phyloP scores from a whole-genome alignment of 768 basidiomycete species.

The Tulasnella sp. region DNA sequence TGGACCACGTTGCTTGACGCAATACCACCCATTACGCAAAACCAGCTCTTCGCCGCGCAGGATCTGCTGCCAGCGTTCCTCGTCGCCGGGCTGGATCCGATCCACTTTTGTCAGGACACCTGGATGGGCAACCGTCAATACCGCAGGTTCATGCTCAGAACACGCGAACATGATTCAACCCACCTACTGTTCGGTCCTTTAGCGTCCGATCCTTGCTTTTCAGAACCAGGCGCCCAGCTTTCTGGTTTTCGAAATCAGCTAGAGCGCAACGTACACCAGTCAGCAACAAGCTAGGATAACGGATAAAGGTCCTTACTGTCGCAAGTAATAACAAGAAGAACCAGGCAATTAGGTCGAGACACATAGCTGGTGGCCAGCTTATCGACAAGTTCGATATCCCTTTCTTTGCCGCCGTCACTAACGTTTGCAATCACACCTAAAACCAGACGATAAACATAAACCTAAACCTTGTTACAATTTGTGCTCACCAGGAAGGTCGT shows the following conservation, averaged over 20 bases:
- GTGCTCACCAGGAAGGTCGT: no score
- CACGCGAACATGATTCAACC: no score
- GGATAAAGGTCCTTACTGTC: slow-evolving; percentile 17
- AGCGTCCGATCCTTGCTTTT: no score
- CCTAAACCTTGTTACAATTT: no score
- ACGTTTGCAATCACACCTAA: no score
- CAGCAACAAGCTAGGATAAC: no score
- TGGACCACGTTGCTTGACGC: slow-evolving; percentile 59
- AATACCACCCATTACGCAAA: slow-evolving; percentile 63
- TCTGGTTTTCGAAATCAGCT: no score
- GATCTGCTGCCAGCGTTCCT: slow-evolving; percentile 56
- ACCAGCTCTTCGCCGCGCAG: slow-evolving; percentile 42
- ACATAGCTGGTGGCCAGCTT: no score
- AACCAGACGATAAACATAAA: no score
- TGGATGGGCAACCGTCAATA: slow-evolving; percentile 46
- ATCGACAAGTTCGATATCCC: no score
- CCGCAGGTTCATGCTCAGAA: slow-evolving; percentile 40
- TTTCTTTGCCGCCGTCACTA: no score
- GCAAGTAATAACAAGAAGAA: slow-evolving; percentile 31
- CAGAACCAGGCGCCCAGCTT: neutral
- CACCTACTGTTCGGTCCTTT: neutral
- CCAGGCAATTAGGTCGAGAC: slow-evolving; percentile 1
- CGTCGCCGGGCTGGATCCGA: slow-evolving; percentile 60
- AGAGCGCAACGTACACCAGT: no score
- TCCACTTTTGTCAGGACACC: slow-evolving; percentile 81